Percentiles rank a stretch among this genome's conserved stretches.
Evolutionary conservation across 108 stramenopile genomes (phyloP).

Genomic region (Ochromonas danica): DNA sequence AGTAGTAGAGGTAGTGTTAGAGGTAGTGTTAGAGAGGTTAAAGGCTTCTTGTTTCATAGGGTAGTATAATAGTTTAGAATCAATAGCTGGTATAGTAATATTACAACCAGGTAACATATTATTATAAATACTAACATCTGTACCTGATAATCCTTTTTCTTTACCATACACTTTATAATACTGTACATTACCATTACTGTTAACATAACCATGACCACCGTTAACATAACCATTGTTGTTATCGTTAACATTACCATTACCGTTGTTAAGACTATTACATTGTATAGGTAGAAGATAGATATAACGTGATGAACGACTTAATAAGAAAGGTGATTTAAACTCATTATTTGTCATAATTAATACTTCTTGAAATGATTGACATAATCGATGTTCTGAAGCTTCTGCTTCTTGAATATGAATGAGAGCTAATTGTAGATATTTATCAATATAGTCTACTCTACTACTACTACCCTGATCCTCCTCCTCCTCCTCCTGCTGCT

Average conservation of each 20-base stretch:
- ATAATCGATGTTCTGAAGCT: not conserved
- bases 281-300: constrained; percentile 3
- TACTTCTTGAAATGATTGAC: constrained; percentile 2
- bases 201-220: too few relatives aligned
- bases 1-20: too few relatives aligned
- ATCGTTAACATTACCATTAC: too few relatives aligned
- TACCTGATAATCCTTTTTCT: constrained; percentile 34
- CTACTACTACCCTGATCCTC: not conserved
- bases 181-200: not conserved
- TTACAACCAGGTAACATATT: not conserved
- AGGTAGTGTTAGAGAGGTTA: too few relatives aligned
- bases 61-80: not conserved
- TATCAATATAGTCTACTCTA: not conserved
- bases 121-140: constrained; percentile 4
- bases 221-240: too few relatives aligned
- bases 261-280: not conserved
- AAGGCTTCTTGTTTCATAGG: not conserved
- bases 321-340: not conserved
- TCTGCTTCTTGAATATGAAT: not conserved
- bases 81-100: not conserved
- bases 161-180: constrained; percentile 7
- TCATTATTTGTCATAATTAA: not conserved
- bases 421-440: not conserved
- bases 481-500: not conserved
- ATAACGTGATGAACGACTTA: not conserved